Percentiles rank a stretch among this genome's conserved stretches.
Conservation (phyloP, 495 filamentous ascomycete genomes). For the Lasiosphaeria ovina region DNA sequence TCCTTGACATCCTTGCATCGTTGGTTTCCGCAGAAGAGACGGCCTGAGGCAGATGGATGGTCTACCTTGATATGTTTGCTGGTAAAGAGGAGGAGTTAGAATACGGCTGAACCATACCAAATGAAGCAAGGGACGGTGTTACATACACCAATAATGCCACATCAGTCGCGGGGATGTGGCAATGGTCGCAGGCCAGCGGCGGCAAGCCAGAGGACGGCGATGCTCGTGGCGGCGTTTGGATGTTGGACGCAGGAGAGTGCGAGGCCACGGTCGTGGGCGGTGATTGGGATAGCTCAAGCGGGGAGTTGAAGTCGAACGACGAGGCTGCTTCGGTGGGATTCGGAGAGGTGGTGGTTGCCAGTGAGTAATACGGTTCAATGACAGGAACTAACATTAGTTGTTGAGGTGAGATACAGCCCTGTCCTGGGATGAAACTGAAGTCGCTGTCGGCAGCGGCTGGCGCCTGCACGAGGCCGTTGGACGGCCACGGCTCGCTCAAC, state of each 20-base stretch:
- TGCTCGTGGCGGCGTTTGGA: not conserved
- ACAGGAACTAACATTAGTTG: slow-evolving; percentile 3
- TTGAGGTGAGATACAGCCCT: slow-evolving; percentile 5
- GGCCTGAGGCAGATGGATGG: not conserved
- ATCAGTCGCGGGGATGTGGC: not conserved
- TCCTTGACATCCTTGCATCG: slow-evolving; percentile 1
- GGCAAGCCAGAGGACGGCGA: not conserved
- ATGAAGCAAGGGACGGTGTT: not conserved
- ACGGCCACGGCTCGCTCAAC: slow-evolving; percentile 4
- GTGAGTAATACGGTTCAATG: not conserved
- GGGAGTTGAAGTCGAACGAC: not conserved
- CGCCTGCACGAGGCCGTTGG: not conserved
- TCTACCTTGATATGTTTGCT: not conserved
- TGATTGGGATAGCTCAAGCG: not conserved
- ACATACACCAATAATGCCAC: not conserved
- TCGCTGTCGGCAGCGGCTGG: slow-evolving; percentile 4
- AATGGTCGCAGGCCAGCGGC: not conserved
- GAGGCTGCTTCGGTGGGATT: not conserved
- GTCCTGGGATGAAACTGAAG: slow-evolving; percentile 4
- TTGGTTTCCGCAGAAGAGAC: not conserved
- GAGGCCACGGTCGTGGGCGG: not conserved
- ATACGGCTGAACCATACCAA: not conserved
- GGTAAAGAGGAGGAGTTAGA: not conserved
- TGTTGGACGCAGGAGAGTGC: not conserved
- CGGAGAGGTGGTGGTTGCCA: slow-evolving; percentile 1